Base-by-base conservation (phyloP, 805 yeast genomes). In the Wickerhamiella lipophila region DNA sequence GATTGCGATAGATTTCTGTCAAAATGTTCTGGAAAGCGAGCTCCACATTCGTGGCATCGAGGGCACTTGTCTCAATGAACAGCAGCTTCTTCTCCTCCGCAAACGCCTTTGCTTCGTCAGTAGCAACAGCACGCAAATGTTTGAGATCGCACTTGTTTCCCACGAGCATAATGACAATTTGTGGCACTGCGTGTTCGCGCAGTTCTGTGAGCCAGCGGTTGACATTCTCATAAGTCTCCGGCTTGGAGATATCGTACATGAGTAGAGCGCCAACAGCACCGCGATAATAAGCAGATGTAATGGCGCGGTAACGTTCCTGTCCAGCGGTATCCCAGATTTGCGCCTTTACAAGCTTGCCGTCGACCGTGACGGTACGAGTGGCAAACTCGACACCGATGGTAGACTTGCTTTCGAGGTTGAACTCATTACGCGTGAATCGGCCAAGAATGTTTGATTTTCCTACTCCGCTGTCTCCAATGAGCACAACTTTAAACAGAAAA, bases 241-340 rank as follows among this genome's bases (percentile, higher is more conserved):
- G 95, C 68, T 89, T 89, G 52, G 96, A 78, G 60, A 89, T 89
- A 69, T 89, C 98, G 68, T 89, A 89, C 55, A 89, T 95, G 51
- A 89, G 82, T 60, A 89, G 74, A 3, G 97, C 97, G 52, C 98
- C 98, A 49, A 88, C 95, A 1, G 98, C 97, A 38, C 97, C 98
- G 64, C 98, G 77, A 66, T 89, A 89, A 69, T 89, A 89, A 5
- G 97, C 97, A 50, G 92, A 80, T 27, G 98, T 92, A 65, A 89
- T 89, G 41, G 98, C 97, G 60, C 98, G 78, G 72, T 92, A 89
- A 66, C 98, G 79, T 68, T 89, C 98, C 71, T 89, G 98, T 53
- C 98, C 98, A 1, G 98, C 98, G 32, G 98, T 89, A 67, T 89
- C 98, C 98, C 98, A 89, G 64, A 89, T 89, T 72, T 89, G 98